Base-by-base conservation (phyloP, 2,329 filamentous ascomycete genomes). In the Aspergillus uvarum region DNA sequence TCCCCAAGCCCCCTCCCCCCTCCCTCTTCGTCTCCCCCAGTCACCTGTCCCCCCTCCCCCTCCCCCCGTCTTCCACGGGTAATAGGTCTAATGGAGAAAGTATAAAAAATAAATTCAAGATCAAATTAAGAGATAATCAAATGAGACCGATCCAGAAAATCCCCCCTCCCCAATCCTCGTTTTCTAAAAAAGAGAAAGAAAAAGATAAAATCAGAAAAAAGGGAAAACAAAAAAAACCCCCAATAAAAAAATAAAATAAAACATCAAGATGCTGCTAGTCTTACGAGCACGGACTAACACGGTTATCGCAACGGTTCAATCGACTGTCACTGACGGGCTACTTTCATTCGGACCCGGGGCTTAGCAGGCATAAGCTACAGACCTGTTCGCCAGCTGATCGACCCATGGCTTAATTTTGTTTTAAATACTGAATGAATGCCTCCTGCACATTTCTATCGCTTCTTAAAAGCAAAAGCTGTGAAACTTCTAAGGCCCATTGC, bases 241-340 rank as follows among this genome's bases (percentile, higher is more conserved):
- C n/a, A n/a, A n/a, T n/a, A n/a, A 31, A 21, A 48, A 32, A 55
- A 55, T 50, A 47, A 51, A 47, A 58, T 38, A 26, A 26, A 26
- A 26, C 8, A 26, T 50, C 48, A 56, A 21, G 42, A 49, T 57
- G 48, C 51, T 58, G 22, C 22, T 22, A 42, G 38, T 21, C 54
- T 47, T 63, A 59, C 44, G 54, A 63, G 55, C 65, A 67, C 66
- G 63, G 65, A 65, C 54, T 62, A 59, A 56, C 51, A 50, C 60
- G 62, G 59, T 58, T 67, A 67, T 66, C 61, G 54, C 62, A 62
- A 68, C 63, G 65, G 65, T 61, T 59, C 62, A 66, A 63, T 66
- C 58, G 29, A 47, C 32, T 51, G 50, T 63, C 53, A 58, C 56
- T 47, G 54, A 52, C 47, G 50, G 56, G 22, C 53, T 55, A 42